These are phyloP conservation scores for Hymenoscyphus albidus DNA, from an alignment of 2,329 filamentous ascomycete genomes.

Conservation along the genomic window DNA sequence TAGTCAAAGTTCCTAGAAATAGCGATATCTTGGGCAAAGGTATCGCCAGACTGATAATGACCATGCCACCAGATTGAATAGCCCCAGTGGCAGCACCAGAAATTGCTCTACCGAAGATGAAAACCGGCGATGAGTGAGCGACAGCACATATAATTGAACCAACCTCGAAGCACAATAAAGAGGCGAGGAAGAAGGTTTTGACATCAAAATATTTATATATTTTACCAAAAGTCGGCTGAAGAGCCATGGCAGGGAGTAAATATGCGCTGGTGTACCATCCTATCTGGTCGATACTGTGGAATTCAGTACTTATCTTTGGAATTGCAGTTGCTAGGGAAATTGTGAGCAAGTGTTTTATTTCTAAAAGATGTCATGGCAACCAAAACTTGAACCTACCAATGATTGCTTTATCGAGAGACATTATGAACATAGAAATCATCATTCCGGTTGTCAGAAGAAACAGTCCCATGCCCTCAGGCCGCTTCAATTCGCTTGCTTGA, in stretches of 20 bases:
- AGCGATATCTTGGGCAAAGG: constrained; percentile 10
- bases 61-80: constrained; percentile 38
- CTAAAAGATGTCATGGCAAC: not conserved
- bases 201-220: constrained; percentile 25
- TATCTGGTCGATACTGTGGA: constrained; percentile 36
- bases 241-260: constrained; percentile 33
- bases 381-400: not conserved
- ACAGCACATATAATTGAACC: constrained; percentile 30
- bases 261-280: constrained; percentile 37
- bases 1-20: constrained; percentile 8
- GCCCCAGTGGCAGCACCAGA: constrained; percentile 29
- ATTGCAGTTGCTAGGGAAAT: constrained; percentile 31
- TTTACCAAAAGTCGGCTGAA: constrained; percentile 24
- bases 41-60: constrained; percentile 28
- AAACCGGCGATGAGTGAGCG: constrained; percentile 28
- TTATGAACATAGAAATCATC: constrained; percentile 7
- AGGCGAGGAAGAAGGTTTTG: constrained; percentile 21
- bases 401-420: constrained; percentile 4
- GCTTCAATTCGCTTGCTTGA: not conserved
- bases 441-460: not conserved
- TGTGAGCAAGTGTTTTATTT: not conserved
- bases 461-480: not conserved
- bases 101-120: constrained; percentile 35
- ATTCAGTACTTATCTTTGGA: constrained; percentile 37
- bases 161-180: constrained; percentile 29